Evolutionary conservation across 495 filamentous ascomycete genomes (phyloP).

Genomic region (Trypethelium eluteriae): DNA sequence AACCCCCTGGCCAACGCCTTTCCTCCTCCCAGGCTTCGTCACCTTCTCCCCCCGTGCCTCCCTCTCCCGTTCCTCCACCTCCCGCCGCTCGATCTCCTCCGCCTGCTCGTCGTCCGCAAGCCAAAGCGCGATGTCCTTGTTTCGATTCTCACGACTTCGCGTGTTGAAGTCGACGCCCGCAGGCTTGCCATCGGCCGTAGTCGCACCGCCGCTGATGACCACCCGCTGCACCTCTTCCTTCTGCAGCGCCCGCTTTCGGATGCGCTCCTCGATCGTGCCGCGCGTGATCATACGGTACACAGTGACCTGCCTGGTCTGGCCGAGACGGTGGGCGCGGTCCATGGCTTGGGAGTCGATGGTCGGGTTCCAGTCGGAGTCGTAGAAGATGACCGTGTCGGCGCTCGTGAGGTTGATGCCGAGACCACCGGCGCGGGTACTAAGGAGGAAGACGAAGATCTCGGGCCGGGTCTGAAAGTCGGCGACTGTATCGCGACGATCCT

Average conservation of each 20-base stretch:
- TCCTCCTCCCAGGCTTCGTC: constrained; percentile 61
- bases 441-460: constrained; percentile 92
- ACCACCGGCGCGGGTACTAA: constrained; percentile 93
- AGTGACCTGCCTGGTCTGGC: constrained; percentile 90
- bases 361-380: constrained; percentile 98
- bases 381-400: constrained; percentile 95
- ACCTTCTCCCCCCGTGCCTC: constrained; percentile 43
- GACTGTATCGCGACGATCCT: constrained; percentile 93
- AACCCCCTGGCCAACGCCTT: constrained; percentile 43
- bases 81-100: constrained; percentile 79
- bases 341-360: constrained; percentile 98
- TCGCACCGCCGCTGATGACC: constrained; percentile 67
- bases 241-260: constrained; percentile 92
- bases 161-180: constrained; percentile 89
- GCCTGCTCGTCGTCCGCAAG: constrained; percentile 92
- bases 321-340: constrained; percentile 96
- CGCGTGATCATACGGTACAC: constrained; percentile 97
- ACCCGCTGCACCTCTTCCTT: constrained; percentile 99
- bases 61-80: constrained; percentile 66
- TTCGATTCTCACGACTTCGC: constrained; percentile 77
- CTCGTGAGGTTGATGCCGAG: constrained; percentile 95
- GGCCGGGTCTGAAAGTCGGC: constrained; percentile 89
- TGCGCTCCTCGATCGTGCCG: constrained; percentile 96
- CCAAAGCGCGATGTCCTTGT: constrained; percentile 96
- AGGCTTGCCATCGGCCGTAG: constrained; percentile 15